These are phyloP conservation scores for Umbilicus rupestris DNA, from an alignment of 164 flowering plant genomes.

Conservation along the genomic window DNA sequence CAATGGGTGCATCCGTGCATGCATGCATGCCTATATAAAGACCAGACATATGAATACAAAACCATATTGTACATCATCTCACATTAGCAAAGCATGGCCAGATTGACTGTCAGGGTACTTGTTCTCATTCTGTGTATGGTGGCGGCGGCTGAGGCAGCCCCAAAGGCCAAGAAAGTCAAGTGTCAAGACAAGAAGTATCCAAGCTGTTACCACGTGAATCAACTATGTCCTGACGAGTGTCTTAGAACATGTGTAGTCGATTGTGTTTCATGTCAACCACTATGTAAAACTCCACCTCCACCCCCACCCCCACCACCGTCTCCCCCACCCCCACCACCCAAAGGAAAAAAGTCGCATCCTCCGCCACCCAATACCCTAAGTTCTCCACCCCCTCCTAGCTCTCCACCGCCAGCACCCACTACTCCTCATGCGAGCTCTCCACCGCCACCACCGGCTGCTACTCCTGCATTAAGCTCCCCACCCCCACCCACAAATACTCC, in stretches of 20 bases:
- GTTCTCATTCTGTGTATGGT: slow-evolving; percentile 8
- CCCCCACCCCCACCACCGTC: slow-evolving; percentile 13
- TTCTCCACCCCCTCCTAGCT: slow-evolving; percentile 13
- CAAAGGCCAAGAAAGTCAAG: slow-evolving; percentile 18
- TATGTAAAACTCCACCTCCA: slow-evolving; percentile 16
- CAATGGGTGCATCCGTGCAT: too few species aligned
- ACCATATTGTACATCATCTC: too few species aligned
- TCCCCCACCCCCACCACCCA: slow-evolving; percentile 16
- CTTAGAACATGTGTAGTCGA: slow-evolving; percentile 20
- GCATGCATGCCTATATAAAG: too few species aligned
- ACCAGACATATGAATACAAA: too few species aligned
- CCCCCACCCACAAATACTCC: not conserved
- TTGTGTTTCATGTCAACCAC: slow-evolving; percentile 21
- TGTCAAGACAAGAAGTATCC: slow-evolving; percentile 22
- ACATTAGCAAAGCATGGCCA: not conserved
- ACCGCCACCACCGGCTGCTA: slow-evolving; percentile 15
- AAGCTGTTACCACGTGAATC: slow-evolving; percentile 11
- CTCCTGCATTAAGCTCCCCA: not conserved
- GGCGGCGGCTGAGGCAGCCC: slow-evolving; percentile 9
- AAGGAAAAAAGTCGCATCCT: not conserved
- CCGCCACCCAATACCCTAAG: not conserved
- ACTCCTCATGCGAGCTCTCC: too few species aligned
- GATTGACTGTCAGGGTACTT: not conserved
- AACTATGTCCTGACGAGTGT: slow-evolving; percentile 20
- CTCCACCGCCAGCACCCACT: not conserved